These are phyloP conservation scores for Diaporthe eres DNA, from an alignment of 2,329 filamentous ascomycete genomes.

Conservation along the genomic window DNA sequence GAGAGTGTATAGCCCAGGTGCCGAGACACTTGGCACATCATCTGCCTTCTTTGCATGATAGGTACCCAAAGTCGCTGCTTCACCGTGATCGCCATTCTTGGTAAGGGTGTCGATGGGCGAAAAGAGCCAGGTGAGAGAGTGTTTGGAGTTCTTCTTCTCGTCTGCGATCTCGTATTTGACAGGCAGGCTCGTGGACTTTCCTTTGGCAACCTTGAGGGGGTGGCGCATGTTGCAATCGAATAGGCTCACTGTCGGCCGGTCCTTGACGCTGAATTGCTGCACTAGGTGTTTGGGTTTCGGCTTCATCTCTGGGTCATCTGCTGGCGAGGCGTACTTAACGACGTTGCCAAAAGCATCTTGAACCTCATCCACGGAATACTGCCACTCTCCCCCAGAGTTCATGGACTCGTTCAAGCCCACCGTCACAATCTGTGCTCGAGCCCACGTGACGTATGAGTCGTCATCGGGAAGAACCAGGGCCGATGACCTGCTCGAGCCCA, in stretches of 20 bases:
- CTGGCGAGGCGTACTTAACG: slow-evolving; percentile 77
- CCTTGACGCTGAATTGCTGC: slow-evolving; percentile 87
- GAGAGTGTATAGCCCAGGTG: slow-evolving; percentile 89
- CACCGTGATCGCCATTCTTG: slow-evolving; percentile 78
- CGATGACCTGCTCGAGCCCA: slow-evolving; percentile 70
- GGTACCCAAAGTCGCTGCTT: slow-evolving; percentile 69
- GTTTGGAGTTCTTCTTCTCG: slow-evolving; percentile 70
- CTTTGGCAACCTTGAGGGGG: slow-evolving; percentile 87
- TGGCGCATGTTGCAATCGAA: slow-evolving; percentile 82
- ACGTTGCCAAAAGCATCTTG: slow-evolving; percentile 91
- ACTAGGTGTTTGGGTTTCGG: slow-evolving; percentile 74
- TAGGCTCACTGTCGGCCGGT: slow-evolving; percentile 82
- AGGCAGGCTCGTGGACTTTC: slow-evolving; percentile 77
- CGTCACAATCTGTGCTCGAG: slow-evolving; percentile 78
- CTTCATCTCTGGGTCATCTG: slow-evolving; percentile 78
- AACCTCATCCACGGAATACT: slow-evolving; percentile 92
- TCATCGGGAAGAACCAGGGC: slow-evolving; percentile 70
- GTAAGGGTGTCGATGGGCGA: slow-evolving; percentile 79
- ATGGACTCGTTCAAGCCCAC: slow-evolving; percentile 94
- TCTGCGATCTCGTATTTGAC: slow-evolving; percentile 77
- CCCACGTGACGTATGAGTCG: slow-evolving; percentile 82
- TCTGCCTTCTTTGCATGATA: slow-evolving; percentile 73
- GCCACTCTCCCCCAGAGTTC: slow-evolving; percentile 83
- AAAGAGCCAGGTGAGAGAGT: slow-evolving; percentile 86
- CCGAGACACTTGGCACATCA: slow-evolving; percentile 77